Percentiles rank a stretch among this genome's conserved stretches.
These are phyloP conservation scores for Fonsecaea erecta DNA, from an alignment of 2,329 filamentous ascomycete genomes.

Conservation along the genomic window DNA sequence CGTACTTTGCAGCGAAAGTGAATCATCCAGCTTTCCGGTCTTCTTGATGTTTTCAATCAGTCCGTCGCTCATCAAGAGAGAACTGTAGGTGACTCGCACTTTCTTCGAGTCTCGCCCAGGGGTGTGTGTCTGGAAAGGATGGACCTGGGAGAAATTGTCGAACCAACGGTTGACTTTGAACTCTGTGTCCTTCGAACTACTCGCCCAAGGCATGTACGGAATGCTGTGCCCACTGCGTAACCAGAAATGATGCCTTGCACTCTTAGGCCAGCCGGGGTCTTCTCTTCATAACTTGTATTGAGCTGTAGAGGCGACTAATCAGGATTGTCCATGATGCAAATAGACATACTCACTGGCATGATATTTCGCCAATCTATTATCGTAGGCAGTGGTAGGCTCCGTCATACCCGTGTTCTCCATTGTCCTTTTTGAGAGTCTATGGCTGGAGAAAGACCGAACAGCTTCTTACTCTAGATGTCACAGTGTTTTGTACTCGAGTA, in stretches of 20 bases:
- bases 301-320: conserved; percentile 57
- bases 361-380: conserved; percentile 59
- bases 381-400: conserved; percentile 27
- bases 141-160: conserved; percentile 69
- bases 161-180: conserved; percentile 77
- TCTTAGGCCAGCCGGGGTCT: conserved; percentile 65
- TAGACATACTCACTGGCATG: conserved; percentile 49
- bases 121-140: conserved; percentile 71
- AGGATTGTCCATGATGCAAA: conserved; percentile 21
- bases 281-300: conserved; percentile 68
- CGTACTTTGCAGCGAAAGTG: conserved; percentile 72
- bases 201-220: conserved; percentile 73
- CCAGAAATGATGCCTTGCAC: conserved; percentile 70
- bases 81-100: conserved; percentile 69
- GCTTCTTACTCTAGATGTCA: background rate
- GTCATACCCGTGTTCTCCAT: conserved; percentile 1
- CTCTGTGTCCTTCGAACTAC: conserved; percentile 62
- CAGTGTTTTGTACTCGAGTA: background rate
- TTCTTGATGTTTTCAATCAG: conserved; percentile 65
- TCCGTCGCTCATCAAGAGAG: conserved; percentile 68
- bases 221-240: conserved; percentile 73
- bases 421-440: background rate
- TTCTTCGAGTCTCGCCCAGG: conserved; percentile 42
- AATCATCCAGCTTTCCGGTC: conserved; percentile 61
- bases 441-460: background rate